Evolutionary conservation across 495 filamentous ascomycete species (phyloP), one percentile per base, ranked within the genome.

Genomic region (Penicillium salamii): DNA sequence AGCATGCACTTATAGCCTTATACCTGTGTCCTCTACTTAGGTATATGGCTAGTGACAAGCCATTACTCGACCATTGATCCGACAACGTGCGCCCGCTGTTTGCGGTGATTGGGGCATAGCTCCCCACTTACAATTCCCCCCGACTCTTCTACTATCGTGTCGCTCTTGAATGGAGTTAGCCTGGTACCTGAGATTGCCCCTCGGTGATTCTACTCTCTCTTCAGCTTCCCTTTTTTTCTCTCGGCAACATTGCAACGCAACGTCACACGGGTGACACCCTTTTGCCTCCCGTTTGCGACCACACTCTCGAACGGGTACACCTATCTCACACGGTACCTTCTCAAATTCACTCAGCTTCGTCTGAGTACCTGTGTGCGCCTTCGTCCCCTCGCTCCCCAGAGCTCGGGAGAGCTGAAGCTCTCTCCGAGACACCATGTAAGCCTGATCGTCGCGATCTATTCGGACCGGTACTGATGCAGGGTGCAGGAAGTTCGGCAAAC

Each of bases 401-500:
- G 53, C 50, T 41, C 53, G 46, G 49, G 34, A 50, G 55, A 52
- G 51, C 46, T 39, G 33, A 49, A 32, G 50, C 53, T 57, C 58
- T 58, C 53, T 36, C 49, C 39, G 49, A 54, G 54, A 49, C 51
- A 70, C 62, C 34, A 72, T 72, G 69, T 72, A 59, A 53, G 67
- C 20, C 12, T 43, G 20, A 11, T 7, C 19, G 9, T 4, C 19
- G 12, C 15, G n/a, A 17, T 2, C n/a, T 14, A 20, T 5, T 29
- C 12, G 34, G 45, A 6, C 32, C n/a, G 18, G 12, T 32, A 29
- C 43, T 49, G 50, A 38, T 49, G 33, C 28, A 21, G 17, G 28
- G 24, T 47, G 57, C 50, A 98, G 93, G 93, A 97, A 98, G 82
- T 98, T 97, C 76, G 93, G 93, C 67, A 98, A 98, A 79, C 87